Conservation (phyloP, 495 filamentous ascomycete species). For the Letharia lupina region DNA sequence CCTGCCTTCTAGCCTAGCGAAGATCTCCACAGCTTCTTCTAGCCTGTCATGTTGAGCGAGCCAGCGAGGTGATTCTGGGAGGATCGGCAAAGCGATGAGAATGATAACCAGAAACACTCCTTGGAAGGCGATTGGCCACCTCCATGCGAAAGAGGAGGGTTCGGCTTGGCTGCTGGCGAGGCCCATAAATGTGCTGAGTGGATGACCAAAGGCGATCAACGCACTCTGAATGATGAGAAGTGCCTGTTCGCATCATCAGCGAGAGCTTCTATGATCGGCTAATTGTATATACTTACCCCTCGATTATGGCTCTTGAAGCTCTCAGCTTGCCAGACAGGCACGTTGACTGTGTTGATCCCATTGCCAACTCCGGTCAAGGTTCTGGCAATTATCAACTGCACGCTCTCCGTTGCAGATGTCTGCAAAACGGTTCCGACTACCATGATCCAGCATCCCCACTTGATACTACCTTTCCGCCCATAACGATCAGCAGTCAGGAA, state of each 20-base stretch:
- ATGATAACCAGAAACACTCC: conserved; percentile 29
- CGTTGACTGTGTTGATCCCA: conserved; percentile 26
- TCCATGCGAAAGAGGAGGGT: conserved; percentile 24
- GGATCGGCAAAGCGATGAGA: conserved; percentile 50
- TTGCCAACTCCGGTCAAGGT: conserved; percentile 33
- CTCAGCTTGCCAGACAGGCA: conserved; percentile 25
- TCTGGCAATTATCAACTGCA: conserved; percentile 37
- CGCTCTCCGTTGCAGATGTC: conserved; percentile 27
- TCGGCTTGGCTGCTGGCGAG: conserved; percentile 23
- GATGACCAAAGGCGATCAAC: conserved; percentile 23
- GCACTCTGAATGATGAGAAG: conserved; percentile 24
- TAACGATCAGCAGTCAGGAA: conserved; percentile 36
- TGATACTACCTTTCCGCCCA: conserved; percentile 39
- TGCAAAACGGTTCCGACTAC: conserved; percentile 35
- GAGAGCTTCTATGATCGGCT: background rate
- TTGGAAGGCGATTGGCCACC: conserved; percentile 27
- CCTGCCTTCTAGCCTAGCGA: conserved; percentile 49
- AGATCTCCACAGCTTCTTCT: conserved; percentile 47
- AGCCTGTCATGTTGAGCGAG: conserved; percentile 37
- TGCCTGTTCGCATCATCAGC: conserved; percentile 13
- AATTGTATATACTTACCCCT: conserved; percentile 14
- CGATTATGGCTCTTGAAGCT: conserved; percentile 25
- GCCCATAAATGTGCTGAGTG: conserved; percentile 26
- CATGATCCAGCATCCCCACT: conserved; percentile 37
- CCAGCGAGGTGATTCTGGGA: conserved; percentile 46